Evolutionary conservation across 192 early-diverging fungal species (phyloP).

Genomic region (Gryganskiella cystojenkinii): DNA sequence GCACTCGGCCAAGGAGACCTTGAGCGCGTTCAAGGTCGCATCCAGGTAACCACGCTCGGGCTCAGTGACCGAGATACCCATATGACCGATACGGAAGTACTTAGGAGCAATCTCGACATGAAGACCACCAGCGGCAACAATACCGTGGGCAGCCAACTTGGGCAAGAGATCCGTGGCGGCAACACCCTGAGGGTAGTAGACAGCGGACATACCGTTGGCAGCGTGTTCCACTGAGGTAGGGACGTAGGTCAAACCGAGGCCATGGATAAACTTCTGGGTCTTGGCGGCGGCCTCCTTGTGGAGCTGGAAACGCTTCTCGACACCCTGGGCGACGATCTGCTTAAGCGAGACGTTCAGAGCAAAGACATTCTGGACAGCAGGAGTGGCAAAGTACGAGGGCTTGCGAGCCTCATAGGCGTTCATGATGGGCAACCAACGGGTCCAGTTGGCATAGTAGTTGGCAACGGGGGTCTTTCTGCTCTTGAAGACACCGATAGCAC

Average conservation of each 20-base stretch:
- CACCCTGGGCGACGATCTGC: constrained; percentile 70
- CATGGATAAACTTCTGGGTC: constrained; percentile 77
- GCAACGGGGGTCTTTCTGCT: constrained; percentile 81
- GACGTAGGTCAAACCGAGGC: constrained; percentile 84
- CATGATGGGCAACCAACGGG: constrained; percentile 98
- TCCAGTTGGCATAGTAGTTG: constrained; percentile 93
- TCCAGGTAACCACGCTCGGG: constrained; percentile 73
- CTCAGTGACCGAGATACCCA: constrained; percentile 84
- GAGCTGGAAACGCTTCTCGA: constrained; percentile 83
- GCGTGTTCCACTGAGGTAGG: constrained; percentile 61
- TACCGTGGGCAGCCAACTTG: constrained; percentile 79
- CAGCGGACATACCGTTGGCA: constrained; percentile 85
- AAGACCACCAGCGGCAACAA: constrained; percentile 94
- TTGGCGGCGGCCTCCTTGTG: constrained; percentile 80
- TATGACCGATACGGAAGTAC: constrained; percentile 96
- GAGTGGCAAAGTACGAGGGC: constrained; percentile 96
- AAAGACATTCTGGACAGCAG: constrained; percentile 91
- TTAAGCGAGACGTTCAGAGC: constrained; percentile 88
- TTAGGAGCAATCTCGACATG: constrained; percentile 81
- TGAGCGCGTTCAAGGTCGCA: constrained; percentile 71
- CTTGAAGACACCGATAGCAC: constrained; percentile 75
- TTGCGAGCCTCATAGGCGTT: constrained; percentile 93
- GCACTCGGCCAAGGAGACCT: constrained; percentile 65
- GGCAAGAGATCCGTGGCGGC: constrained; percentile 80
- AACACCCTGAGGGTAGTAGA: constrained; percentile 90